These are phyloP conservation scores for Spergularia azorica DNA, from an alignment of 179 eudicot species.

Conservation along the genomic window DNA sequence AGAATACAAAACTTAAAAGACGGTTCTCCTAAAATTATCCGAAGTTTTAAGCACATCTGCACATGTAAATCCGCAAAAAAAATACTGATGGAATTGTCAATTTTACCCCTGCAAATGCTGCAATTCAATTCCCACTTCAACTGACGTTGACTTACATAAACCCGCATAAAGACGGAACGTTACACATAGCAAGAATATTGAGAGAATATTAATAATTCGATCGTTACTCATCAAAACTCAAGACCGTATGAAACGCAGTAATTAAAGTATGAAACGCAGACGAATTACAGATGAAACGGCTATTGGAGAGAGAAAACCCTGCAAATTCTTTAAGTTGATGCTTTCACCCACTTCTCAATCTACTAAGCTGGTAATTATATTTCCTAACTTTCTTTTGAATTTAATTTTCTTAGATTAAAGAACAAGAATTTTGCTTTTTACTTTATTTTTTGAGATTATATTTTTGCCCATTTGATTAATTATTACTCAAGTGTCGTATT, in stretches of 20 bases:
- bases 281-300: background rate
- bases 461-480: background rate
- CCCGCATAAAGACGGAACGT: background rate
- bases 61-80: too few relatives aligned
- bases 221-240: background rate
- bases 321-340: slow-evolving; percentile 19
- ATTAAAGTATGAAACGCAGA: background rate
- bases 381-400: background rate
- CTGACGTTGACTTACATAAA: too few relatives aligned
- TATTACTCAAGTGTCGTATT: background rate
- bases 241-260: too few relatives aligned
- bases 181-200: background rate
- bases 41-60: too few relatives aligned
- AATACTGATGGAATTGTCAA: too few relatives aligned
- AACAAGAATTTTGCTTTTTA: background rate
- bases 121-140: too few relatives aligned
- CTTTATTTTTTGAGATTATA: background rate
- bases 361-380: slow-evolving; percentile 3
- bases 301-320: background rate
- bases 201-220: background rate
- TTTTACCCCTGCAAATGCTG: too few relatives aligned
- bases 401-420: background rate
- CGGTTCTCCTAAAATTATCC: too few relatives aligned
- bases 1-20: too few relatives aligned
- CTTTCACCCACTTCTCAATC: slow-evolving; percentile 20